phyloP scores from a whole-genome alignment of 2,329 filamentous ascomycete species.

The Trichophaea hybrida region DNA sequence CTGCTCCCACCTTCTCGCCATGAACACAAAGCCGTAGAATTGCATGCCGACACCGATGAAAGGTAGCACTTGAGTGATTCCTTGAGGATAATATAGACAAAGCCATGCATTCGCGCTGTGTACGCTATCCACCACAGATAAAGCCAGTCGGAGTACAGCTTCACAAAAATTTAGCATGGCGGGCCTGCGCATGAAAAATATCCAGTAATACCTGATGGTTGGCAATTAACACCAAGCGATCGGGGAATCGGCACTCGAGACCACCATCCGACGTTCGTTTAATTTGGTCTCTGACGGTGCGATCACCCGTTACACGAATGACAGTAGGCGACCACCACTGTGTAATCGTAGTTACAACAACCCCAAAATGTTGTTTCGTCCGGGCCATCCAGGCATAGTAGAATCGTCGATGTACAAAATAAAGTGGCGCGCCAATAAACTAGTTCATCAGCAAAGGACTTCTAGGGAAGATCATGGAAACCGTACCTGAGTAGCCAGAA shows the following conservation, averaged over 20 bases:
- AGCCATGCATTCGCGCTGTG: slow-evolving; percentile 66
- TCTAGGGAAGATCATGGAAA: neutral
- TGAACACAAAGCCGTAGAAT: slow-evolving; percentile 81
- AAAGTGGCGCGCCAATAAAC: slow-evolving; percentile 60
- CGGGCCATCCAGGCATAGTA: slow-evolving; percentile 79
- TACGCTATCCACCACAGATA: slow-evolving; percentile 94
- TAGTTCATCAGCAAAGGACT: slow-evolving; percentile 30
- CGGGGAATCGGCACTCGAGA: slow-evolving; percentile 64
- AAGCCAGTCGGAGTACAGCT: slow-evolving; percentile 81
- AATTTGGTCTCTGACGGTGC: slow-evolving; percentile 62
- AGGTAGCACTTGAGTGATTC: slow-evolving; percentile 70
- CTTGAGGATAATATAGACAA: slow-evolving; percentile 81
- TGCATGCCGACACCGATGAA: slow-evolving; percentile 62
- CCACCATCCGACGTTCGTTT: slow-evolving; percentile 54
- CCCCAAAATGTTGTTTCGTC: slow-evolving; percentile 70
- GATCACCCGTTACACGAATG: slow-evolving; percentile 70
- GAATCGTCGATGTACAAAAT: slow-evolving; percentile 58
- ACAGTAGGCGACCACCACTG: slow-evolving; percentile 77
- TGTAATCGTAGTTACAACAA: slow-evolving; percentile 64
- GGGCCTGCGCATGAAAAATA: neutral
- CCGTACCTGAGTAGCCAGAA: slow-evolving; percentile 13
- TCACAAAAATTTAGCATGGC: neutral
- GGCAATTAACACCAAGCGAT: slow-evolving; percentile 68
- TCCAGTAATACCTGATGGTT: slow-evolving; percentile 54
- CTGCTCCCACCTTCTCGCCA: slow-evolving; percentile 75